A percentile compares a stretch with the other conserved stretches of the same genome.
These are phyloP conservation scores for Cryomyces minteri DNA, from an alignment of 495 filamentous ascomycete genomes.

Conservation along the genomic window DNA sequence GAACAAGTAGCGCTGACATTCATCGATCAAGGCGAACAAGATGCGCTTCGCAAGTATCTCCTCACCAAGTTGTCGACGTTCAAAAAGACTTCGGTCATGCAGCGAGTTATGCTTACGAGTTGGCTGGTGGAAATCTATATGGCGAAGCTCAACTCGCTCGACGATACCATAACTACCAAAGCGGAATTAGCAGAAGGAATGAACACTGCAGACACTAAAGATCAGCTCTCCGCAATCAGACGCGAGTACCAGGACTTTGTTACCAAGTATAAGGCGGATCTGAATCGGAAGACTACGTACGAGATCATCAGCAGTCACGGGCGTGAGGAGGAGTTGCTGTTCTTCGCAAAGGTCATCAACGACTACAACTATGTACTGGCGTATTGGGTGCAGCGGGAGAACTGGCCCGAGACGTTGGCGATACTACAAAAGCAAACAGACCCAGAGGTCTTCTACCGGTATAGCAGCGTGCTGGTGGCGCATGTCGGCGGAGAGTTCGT, in stretches of 20 bases:
- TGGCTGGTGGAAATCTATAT: constrained; percentile 96
- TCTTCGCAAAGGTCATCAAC: constrained; percentile 68
- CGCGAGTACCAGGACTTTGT: constrained; percentile 79
- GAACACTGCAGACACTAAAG: constrained; percentile 47
- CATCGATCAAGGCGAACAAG: constrained; percentile 74
- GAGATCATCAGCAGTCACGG: constrained; percentile 93
- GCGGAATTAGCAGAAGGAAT: constrained; percentile 60
- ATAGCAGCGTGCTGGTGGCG: constrained; percentile 89
- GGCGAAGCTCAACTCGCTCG: constrained; percentile 86
- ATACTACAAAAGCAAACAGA: constrained; percentile 85
- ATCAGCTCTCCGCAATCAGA: constrained; percentile 49
- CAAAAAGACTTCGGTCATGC: constrained; percentile 76
- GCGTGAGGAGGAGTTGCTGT: constrained; percentile 77
- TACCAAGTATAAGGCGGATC: constrained; percentile 60
- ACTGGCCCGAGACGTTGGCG: constrained; percentile 76
- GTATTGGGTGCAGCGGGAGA: constrained; percentile 94
- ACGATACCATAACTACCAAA: constrained; percentile 83
- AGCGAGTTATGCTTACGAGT: constrained; percentile 81
- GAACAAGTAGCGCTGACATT: constrained; percentile 86
- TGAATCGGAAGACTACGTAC: constrained; percentile 84
- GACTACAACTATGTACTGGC: constrained; percentile 89
- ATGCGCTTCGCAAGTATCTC: constrained; percentile 83
- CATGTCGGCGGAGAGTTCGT: constrained; percentile 68
- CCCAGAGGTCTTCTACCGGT: constrained; percentile 84
- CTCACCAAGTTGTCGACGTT: constrained; percentile 63